A percentile compares a stretch with the other conserved stretches of the same genome.
phyloP scores from a whole-genome alignment of 1,139 yeast species.

The Saccharomycopsis hybrid region DNA sequence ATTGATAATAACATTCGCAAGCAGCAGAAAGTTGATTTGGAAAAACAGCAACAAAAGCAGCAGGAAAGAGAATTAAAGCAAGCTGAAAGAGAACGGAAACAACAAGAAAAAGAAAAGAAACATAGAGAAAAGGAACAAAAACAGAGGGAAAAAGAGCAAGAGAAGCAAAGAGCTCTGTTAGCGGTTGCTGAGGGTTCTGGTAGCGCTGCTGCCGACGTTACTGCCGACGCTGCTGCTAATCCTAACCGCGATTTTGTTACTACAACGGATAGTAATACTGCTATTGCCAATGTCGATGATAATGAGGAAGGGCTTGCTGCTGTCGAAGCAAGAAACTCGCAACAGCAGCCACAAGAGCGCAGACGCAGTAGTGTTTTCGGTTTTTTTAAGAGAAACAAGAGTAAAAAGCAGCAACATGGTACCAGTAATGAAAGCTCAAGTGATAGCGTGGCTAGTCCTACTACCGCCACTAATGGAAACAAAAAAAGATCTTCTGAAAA shows the following conservation, averaged over 20 bases:
- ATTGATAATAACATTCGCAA: constrained; percentile 62
- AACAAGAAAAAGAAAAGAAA: background rate
- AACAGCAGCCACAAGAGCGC: no score
- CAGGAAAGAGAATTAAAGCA: background rate
- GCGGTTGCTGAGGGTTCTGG: background rate
- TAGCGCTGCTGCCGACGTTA: no score
- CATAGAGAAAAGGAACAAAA: background rate
- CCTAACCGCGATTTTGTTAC: background rate
- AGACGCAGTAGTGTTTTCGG: no score
- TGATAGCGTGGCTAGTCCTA: no score
- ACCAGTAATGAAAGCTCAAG: no score
- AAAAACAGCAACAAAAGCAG: background rate
- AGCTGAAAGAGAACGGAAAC: background rate
- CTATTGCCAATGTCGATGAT: background rate
- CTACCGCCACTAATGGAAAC: no score
- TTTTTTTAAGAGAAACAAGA: no score
- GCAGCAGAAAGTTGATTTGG: constrained; percentile 43
- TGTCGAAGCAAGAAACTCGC: no score
- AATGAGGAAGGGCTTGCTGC: background rate
- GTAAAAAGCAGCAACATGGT: no score
- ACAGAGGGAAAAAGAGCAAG: background rate
- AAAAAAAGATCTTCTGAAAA: no score
- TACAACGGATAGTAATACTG: background rate
- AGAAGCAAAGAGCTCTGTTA: background rate
- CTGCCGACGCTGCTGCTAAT: background rate